phyloP scores from a whole-genome alignment of 2,329 filamentous ascomycete genomes.

The Thermoascus crustaceus region DNA sequence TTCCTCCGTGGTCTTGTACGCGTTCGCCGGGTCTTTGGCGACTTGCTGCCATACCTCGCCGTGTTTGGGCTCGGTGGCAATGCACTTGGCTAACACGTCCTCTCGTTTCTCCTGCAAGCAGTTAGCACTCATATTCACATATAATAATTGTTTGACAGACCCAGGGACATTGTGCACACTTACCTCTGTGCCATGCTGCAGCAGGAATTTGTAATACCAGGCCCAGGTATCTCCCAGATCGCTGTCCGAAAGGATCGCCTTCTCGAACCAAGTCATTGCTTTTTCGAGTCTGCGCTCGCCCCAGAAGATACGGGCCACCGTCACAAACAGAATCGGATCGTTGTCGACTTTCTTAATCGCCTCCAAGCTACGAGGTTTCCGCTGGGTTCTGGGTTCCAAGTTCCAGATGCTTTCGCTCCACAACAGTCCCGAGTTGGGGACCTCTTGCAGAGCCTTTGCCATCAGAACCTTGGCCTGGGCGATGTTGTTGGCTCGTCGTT shows the following conservation, averaged over 20 bases:
- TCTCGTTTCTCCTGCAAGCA: slow-evolving; percentile 63
- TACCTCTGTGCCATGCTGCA: slow-evolving; percentile 79
- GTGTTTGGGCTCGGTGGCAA: slow-evolving; percentile 77
- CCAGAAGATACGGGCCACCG: slow-evolving; percentile 94
- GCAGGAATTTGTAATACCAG: slow-evolving; percentile 92
- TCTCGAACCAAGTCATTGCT: slow-evolving; percentile 95
- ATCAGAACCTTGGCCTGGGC: slow-evolving; percentile 83
- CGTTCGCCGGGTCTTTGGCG: slow-evolving; percentile 78
- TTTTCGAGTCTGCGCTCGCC: slow-evolving; percentile 85
- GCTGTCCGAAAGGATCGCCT: slow-evolving; percentile 78
- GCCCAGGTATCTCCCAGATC: slow-evolving; percentile 92
- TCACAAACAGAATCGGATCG: slow-evolving; percentile 79
- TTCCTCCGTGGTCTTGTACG: slow-evolving; percentile 66
- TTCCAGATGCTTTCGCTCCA: slow-evolving; percentile 96
- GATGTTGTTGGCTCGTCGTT: slow-evolving; percentile 76
- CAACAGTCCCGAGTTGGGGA: slow-evolving; percentile 75
- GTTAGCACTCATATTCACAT: slow-evolving; percentile 8
- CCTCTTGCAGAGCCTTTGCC: slow-evolving; percentile 86
- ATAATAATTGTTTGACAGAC: neutral
- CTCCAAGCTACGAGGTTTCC: slow-evolving; percentile 82
- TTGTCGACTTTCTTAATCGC: slow-evolving; percentile 96
- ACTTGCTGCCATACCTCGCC: slow-evolving; percentile 86
- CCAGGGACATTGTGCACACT: slow-evolving; percentile 15
- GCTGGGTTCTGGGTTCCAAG: slow-evolving; percentile 81
- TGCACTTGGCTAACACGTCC: slow-evolving; percentile 74